These are phyloP conservation scores for Atkinsonella texensis DNA, from an alignment of 2,329 filamentous ascomycete species.

Conservation along the genomic window DNA sequence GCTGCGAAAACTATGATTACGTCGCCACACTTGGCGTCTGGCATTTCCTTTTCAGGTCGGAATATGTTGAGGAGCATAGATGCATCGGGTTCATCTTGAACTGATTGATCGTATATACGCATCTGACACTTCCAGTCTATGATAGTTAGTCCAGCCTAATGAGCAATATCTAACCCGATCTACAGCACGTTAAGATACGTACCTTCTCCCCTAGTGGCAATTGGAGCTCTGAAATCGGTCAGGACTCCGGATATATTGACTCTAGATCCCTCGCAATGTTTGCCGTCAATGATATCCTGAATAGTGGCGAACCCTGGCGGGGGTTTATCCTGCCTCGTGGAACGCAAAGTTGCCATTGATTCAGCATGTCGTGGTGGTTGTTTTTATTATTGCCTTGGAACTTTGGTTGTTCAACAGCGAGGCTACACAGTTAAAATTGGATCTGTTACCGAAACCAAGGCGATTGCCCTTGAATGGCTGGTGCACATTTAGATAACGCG, in stretches of 20 bases:
- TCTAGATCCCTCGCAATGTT: slow-evolving; percentile 14
- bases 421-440: background rate
- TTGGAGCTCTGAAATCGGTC: slow-evolving; percentile 47
- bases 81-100: slow-evolving; percentile 28
- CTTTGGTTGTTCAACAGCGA: background rate
- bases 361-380: background rate
- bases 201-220: slow-evolving; percentile 40
- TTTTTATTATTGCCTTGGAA: background rate
- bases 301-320: slow-evolving; percentile 19
- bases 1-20: slow-evolving; percentile 35
- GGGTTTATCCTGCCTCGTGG: slow-evolving; percentile 4
- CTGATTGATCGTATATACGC: slow-evolving; percentile 46
- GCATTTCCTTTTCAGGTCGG: slow-evolving; percentile 35
- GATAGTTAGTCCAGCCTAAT: background rate
- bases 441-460: background rate
- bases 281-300: slow-evolving; percentile 31
- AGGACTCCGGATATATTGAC: slow-evolving; percentile 60
- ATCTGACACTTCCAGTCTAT: slow-evolving; percentile 50
- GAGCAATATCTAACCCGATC: background rate
- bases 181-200: slow-evolving; percentile 9
- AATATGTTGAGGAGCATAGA: slow-evolving; percentile 48
- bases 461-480: background rate
- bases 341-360: slow-evolving; percentile 6
- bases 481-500: background rate
- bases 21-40: slow-evolving; percentile 29